Conservation (phyloP, 176 grass and related monocot genomes). For the Aechmea fasciata region DNA sequence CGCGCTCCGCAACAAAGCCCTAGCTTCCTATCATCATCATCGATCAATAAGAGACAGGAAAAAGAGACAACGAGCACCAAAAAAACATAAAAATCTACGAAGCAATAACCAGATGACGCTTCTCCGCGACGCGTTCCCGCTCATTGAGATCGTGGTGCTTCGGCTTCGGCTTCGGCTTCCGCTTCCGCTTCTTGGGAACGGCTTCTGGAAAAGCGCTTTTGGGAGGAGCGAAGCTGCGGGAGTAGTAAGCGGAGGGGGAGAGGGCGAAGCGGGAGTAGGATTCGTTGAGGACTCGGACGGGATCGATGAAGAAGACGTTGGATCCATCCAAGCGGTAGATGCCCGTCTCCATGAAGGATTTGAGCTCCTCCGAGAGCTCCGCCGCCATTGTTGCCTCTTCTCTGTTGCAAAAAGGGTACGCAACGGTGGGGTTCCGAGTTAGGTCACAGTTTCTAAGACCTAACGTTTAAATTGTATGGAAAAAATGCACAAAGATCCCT, state of each 20-base stretch:
- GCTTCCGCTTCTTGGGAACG: conserved; percentile 32
- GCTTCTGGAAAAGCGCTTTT: not conserved
- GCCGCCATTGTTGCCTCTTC: conserved; percentile 18
- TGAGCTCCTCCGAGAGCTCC: conserved; percentile 31
- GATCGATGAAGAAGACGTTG: conserved; percentile 50
- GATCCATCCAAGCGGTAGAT: conserved; percentile 35
- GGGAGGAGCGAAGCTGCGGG: conserved; percentile 43
- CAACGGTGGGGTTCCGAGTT: no score
- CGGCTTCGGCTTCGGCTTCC: conserved; percentile 25
- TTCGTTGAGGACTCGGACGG: conserved; percentile 58
- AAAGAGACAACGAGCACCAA: not conserved
- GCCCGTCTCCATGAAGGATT: conserved; percentile 44
- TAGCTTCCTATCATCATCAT: conserved; percentile 38
- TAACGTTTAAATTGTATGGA: no score
- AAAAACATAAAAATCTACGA: not conserved
- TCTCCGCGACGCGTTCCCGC: conserved; percentile 53
- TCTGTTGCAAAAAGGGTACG: not conserved
- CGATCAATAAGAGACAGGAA: conserved; percentile 8
- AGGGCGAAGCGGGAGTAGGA: conserved; percentile 56
- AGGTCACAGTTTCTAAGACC: no score
- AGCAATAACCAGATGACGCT: conserved; percentile 43
- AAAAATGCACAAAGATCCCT: no score
- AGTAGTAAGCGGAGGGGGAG: conserved; percentile 70
- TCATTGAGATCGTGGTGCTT: conserved; percentile 41
- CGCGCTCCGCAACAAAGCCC: conserved; percentile 40